Conservation (phyloP, 2,329 filamentous ascomycete species). For the Neofusicoccum laricinum region DNA sequence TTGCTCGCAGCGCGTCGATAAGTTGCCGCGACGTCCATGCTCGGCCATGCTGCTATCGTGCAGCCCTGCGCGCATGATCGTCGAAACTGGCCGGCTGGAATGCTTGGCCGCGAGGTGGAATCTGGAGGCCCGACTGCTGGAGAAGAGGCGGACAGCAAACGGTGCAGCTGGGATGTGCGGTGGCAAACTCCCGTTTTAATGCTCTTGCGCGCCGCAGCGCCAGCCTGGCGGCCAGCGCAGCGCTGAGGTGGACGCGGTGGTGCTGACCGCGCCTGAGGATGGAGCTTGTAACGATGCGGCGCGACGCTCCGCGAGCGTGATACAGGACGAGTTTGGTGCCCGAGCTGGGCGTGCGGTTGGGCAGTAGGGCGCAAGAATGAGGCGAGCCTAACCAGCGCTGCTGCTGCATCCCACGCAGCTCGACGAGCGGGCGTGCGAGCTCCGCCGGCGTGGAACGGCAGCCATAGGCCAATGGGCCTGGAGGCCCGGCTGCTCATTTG, state of each 20-base stretch:
- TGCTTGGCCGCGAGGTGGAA: background rate
- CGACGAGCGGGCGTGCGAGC: background rate
- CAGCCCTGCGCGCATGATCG: slow-evolving; percentile 2
- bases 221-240: slow-evolving; percentile 9
- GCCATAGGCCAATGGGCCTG: slow-evolving; percentile 4
- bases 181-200: slow-evolving; percentile 15
- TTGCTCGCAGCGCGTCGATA: slow-evolving; percentile 4
- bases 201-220: background rate
- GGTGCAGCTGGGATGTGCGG: slow-evolving; percentile 12
- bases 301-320: background rate
- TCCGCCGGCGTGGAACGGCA: background rate
- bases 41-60: background rate
- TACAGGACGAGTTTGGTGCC: background rate
- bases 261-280: slow-evolving; percentile 4
- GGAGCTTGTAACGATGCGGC: slow-evolving; percentile 1
- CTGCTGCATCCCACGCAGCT: slow-evolving; percentile 1
- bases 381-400: slow-evolving; percentile 8
- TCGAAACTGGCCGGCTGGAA: background rate
- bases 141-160: slow-evolving; percentile 5
- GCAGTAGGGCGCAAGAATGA: slow-evolving; percentile 13
- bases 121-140: slow-evolving; percentile 1
- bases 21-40: background rate
- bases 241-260: slow-evolving; percentile 1
- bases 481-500: slow-evolving; percentile 8
- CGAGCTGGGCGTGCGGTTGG: slow-evolving; percentile 12